Evolutionary conservation across 331 rosid species (phyloP), one percentile per base, ranked within the genome.

Genomic region (Acacia pycnantha): DNA sequence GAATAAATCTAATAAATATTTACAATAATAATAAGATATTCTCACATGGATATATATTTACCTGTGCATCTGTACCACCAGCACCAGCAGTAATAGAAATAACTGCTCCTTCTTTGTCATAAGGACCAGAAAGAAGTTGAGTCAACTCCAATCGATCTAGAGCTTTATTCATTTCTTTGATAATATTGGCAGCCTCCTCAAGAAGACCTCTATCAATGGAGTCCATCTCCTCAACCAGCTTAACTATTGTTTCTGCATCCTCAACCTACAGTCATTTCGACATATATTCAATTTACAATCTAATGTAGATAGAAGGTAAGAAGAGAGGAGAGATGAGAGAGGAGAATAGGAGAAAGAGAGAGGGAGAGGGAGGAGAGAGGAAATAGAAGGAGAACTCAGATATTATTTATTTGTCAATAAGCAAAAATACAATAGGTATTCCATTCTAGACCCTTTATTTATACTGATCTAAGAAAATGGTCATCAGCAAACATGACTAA

Each of bases 11-110:
- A 22, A 53, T 6, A 53, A 19, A 53, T 53, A 21, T 53, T 53
- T 53, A 53, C 21, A 7, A 51, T 2, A 8, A 53, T 53, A 53
- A 21, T 19, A 2, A 53, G 61, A 19, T 53, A 29, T 62, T 62
- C 40, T 18, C 69, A 12, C 37, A 26, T 13, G 69, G 4, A 27
- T 61, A 27, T 62, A 61, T 26, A 27, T 71, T 88, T 92, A 93
- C 98, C 98, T 95, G 98, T 51, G 98, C 98, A 85, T 95, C 98
- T 50, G 98, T 95, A 22, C 98, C 98, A 48, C 98, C 98, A 68
- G 98, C 98, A 81, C 98, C 98, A 6, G 98, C 98, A 47, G 98
- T 89, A 77, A 95, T 90, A 73, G 88, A 66, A 83, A 95, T 82
- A 79, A 90, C 92, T 85, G 97, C 98, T 41, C 98, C 97, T 89